A percentile compares a stretch with the other conserved stretches of the same genome.
Evolutionary conservation across 768 basidiomycete species (phyloP).

Genomic region (Boletellus ananas): DNA sequence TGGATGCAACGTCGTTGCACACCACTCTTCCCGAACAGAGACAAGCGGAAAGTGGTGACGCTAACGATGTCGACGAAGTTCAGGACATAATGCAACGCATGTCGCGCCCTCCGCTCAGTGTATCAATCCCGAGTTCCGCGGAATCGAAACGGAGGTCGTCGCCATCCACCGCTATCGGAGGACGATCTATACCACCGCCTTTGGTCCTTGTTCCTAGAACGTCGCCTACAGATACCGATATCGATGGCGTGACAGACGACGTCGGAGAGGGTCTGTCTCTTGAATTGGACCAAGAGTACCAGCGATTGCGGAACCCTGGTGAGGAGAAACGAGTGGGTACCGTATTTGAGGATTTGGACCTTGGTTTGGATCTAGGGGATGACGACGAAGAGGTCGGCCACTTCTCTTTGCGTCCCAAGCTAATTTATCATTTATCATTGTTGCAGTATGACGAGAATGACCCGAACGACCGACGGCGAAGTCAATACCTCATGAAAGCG

Average conservation of each 20-base stretch:
- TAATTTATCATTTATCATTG: constrained; percentile 16
- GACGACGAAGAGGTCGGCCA: constrained; percentile 42
- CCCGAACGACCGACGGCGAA: constrained; percentile 68
- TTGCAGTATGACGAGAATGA: constrained; percentile 64
- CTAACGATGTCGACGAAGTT: constrained; percentile 31
- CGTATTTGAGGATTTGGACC: constrained; percentile 44
- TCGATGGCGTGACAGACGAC: constrained; percentile 20
- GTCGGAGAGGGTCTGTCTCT: constrained; percentile 18
- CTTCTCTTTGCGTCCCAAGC: constrained; percentile 1
- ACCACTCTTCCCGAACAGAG: constrained; percentile 24
- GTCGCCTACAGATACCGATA: constrained; percentile 27
- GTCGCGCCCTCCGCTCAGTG: constrained; percentile 31
- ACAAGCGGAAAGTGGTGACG: constrained; percentile 29
- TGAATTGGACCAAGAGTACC: constrained; percentile 29
- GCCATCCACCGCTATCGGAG: constrained; percentile 26
- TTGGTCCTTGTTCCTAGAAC: constrained; percentile 44
- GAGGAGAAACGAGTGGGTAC: constrained; percentile 46
- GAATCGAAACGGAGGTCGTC: constrained; percentile 36
- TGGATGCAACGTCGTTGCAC: constrained; percentile 41
- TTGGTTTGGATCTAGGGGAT: constrained; percentile 40
- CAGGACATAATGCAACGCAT: constrained; percentile 39
- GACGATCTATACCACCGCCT: constrained; percentile 55
- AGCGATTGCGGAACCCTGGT: constrained; percentile 30
- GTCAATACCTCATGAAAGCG: constrained; percentile 70
- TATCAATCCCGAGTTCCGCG: constrained; percentile 42